A percentile compares a stretch with the other conserved stretches of the same genome.
These are phyloP conservation scores for Tolypocladium inflatum DNA, from an alignment of 2,329 filamentous ascomycete genomes.

Conservation along the genomic window DNA sequence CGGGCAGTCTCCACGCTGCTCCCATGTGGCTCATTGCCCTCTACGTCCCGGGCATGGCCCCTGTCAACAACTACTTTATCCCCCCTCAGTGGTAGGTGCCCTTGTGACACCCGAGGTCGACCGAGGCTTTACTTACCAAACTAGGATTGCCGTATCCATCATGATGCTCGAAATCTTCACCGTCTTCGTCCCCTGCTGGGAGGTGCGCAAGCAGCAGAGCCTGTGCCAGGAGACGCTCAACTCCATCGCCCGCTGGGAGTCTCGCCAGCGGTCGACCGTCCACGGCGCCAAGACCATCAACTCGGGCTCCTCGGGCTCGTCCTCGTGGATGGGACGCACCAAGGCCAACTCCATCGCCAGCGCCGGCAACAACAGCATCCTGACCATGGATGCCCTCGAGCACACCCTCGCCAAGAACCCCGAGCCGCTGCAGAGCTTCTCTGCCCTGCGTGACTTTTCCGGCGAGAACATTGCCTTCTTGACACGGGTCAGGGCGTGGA, in stretches of 20 bases:
- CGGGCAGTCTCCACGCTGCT: conserved; percentile 46
- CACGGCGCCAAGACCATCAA: conserved; percentile 22
- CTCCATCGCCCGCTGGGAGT: conserved; percentile 38
- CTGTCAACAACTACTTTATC: conserved; percentile 44
- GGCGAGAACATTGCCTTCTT: conserved; percentile 62
- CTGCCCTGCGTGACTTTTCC: conserved; percentile 53
- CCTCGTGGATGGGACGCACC: conserved; percentile 27
- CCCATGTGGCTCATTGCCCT: conserved; percentile 59
- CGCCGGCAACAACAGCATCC: conserved; percentile 32
- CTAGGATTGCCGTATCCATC: conserved; percentile 49
- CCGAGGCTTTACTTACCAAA: background rate
- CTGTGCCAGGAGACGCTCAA: conserved; percentile 38
- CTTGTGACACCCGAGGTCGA: background rate
- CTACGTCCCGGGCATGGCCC: conserved; percentile 38
- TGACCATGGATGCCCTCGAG: conserved; percentile 52
- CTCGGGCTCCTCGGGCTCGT: conserved; percentile 21
- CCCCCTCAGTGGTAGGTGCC: conserved; percentile 51
- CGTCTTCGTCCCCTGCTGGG: conserved; percentile 52
- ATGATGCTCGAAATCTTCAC: conserved; percentile 54
- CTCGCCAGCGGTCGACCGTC: conserved; percentile 23
- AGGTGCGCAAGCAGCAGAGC: conserved; percentile 37
- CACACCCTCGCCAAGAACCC: conserved; percentile 46
- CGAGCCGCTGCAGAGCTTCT: conserved; percentile 49
- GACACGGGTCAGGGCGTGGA: conserved; percentile 39
- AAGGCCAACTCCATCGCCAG: conserved; percentile 22